Base-by-base conservation (phyloP, 306 rosid species). In the Datisca glomerata region DNA sequence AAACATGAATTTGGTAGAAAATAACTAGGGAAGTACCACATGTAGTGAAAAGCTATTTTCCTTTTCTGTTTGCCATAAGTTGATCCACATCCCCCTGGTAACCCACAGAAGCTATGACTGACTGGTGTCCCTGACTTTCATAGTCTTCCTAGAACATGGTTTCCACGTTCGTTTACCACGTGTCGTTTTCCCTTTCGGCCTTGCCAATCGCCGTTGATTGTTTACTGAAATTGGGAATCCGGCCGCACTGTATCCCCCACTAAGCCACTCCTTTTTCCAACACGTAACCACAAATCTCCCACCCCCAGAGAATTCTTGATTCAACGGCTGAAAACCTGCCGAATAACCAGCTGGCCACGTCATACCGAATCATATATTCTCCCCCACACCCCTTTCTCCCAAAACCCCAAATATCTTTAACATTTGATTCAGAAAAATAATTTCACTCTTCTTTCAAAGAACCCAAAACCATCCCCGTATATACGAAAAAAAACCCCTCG, bases 241-340 rank as follows among this genome's bases (percentile, higher is more conserved):
- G 49, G 39, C 47, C 6, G 22, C 27, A 24, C 42, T 28, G 18
- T 24, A 3, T 12, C 43, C 33, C 46, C 4, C 27, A 11, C 19
- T n/a, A n/a, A n/a, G 43, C 22, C 55, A 27, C 3, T 34, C 55
- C 50, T 41, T 6, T 7, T 36, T 8, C 44, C 13, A 24, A 59
- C 85, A 72, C 76, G 78, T 71, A 56, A 27, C 66, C 48, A 21
- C 8, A n/a, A 10, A 45, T 25, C 32, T 41, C 7, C n/a, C 43
- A n/a, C n/a, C n/a, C n/a, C n/a, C n/a, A n/a, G 39, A 51, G 64
- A 61, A 41, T 37, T 42, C 66, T 48, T 12, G 12, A 85, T 80
- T 93, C 27, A 41, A 66, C 82, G 93, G 75, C 56, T 32, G 14
- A 32, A 51, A 71, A 42, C 31, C 6, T 5, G 51, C 54, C 8